Evolutionary conservation across 2,329 filamentous ascomycete genomes (phyloP).

Genomic region (Talaromyces rugulosus): DNA sequence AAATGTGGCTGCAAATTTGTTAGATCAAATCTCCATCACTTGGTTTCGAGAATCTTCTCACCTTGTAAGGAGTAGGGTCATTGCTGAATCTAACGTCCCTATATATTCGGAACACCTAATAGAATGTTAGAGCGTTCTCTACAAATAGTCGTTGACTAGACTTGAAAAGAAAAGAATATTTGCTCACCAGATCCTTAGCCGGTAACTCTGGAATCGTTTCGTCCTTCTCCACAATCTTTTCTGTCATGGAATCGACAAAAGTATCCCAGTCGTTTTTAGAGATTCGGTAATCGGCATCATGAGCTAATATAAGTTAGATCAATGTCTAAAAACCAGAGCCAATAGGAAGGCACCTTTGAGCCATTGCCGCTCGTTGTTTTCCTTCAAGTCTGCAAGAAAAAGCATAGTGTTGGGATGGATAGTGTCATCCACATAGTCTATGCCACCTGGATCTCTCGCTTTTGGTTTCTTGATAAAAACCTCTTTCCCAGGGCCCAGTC

Average conservation of each 20-base stretch:
- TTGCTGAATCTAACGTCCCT: conserved; percentile 80
- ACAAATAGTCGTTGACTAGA: neutral
- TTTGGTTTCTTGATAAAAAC: conserved; percentile 61
- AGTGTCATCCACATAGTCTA: conserved; percentile 53
- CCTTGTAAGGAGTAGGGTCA: conserved; percentile 85
- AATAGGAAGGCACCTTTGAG: conserved; percentile 49
- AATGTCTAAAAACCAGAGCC: neutral
- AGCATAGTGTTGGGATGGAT: conserved; percentile 62
- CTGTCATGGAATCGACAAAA: conserved; percentile 69
- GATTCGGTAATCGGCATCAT: conserved; percentile 74
- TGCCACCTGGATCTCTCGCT: conserved; percentile 56
- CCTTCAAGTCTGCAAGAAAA: conserved; percentile 56
- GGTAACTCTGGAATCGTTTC: conserved; percentile 83
- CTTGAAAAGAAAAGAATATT: neutral
- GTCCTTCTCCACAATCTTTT: conserved; percentile 67
- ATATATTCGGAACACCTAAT: conserved; percentile 75
- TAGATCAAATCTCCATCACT: conserved; percentile 15
- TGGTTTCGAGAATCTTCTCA: conserved; percentile 32
- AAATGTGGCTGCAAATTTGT: conserved; percentile 62
- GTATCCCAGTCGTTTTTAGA: conserved; percentile 76
- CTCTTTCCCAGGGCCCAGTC: conserved; percentile 56
- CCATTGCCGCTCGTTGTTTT: conserved; percentile 62
- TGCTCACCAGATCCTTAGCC: conserved; percentile 68
- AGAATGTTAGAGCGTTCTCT: conserved; percentile 8
- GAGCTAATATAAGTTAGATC: conserved; percentile 47